These are phyloP conservation scores for Tulasnella sp. DNA, from an alignment of 768 basidiomycete genomes.

Conservation along the genomic window DNA sequence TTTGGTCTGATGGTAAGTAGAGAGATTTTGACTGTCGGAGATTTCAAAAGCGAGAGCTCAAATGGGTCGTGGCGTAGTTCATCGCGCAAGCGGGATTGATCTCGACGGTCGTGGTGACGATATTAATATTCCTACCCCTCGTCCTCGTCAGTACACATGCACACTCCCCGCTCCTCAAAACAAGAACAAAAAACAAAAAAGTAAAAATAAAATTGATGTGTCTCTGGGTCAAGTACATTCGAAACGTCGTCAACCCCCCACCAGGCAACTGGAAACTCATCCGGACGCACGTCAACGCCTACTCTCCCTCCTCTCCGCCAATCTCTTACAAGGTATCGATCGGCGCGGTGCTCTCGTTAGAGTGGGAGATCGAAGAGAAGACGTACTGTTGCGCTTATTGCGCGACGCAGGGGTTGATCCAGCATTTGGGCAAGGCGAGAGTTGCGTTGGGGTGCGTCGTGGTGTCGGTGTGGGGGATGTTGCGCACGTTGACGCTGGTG, in stretches of 20 bases:
- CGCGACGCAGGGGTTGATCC: neutral
- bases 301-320: neutral
- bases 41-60: too few species aligned
- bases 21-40: too few species aligned
- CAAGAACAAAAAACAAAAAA: too few species aligned
- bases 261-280: conserved; percentile 7
- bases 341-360: neutral
- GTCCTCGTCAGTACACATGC: neutral
- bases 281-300: conserved; percentile 11
- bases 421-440: conserved; percentile 6
- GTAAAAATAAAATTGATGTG: neutral
- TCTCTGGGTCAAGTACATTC: conserved; percentile 2
- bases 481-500: neutral
- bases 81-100: conserved; percentile 6
- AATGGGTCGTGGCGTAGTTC: too few species aligned
- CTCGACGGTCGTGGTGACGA: neutral
- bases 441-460: conserved; percentile 8
- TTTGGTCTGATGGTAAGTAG: too few species aligned
- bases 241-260: conserved; percentile 2
- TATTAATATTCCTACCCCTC: too few species aligned
- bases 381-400: conserved; percentile 10
- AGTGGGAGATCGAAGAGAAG: neutral
- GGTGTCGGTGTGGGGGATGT: neutral
- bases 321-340: conserved; percentile 5
- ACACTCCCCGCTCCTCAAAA: neutral